Base-by-base conservation (phyloP, 1,284 basidiomycete species). In the Boletellus sp. region DNA sequence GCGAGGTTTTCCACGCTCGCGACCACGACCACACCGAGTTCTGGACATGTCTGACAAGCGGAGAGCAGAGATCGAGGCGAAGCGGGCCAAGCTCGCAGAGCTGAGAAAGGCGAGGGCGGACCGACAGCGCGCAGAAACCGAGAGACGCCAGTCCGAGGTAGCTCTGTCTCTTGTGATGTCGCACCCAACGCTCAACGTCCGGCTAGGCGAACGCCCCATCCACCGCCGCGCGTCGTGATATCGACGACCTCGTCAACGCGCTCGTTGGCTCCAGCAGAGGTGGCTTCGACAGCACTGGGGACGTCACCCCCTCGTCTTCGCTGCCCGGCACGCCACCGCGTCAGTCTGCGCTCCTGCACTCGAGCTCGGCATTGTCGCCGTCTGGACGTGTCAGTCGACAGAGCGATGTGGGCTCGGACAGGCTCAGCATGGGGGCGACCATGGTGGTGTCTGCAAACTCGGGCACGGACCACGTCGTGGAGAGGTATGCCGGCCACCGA, bases 61-160 rank as follows among this genome's bases (percentile, higher is more conserved):
- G 37, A 72, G 84, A 62, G 81, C 86, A 62, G 94, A 97, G 73
- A 91, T 98, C 56, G 93, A 95, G 71, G 91, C 88, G 38, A 99
- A 98, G 73, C 79, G 87, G 54, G 83, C 85, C 8, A 94, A 93
- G 70, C 84, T 98, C 39, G 91, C 84, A 44, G 91, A 94, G 58
- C 77, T 94, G 28, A 79, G 87, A 54, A 82, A 84, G 63, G 86
- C 83, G 37, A 73, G 91, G 38, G 81, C 82, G 44, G 83, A 87
- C 55, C 76, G 90, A 55, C 80, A 86, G 62, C 79, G 75, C 50
- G 77, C 74, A 50, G 83, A 84, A 41, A 74, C 71, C 30, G 81
- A 86, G 50, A 72, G 79, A 59, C 74, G 79, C 50, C 67, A 68
- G 32, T 67, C 76, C 53, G 79, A 81, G 58, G 78, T 76, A 63